Conservation (phyloP, 2,329 filamentous ascomycete species). For the Furcasterigmium sp. region DNA sequence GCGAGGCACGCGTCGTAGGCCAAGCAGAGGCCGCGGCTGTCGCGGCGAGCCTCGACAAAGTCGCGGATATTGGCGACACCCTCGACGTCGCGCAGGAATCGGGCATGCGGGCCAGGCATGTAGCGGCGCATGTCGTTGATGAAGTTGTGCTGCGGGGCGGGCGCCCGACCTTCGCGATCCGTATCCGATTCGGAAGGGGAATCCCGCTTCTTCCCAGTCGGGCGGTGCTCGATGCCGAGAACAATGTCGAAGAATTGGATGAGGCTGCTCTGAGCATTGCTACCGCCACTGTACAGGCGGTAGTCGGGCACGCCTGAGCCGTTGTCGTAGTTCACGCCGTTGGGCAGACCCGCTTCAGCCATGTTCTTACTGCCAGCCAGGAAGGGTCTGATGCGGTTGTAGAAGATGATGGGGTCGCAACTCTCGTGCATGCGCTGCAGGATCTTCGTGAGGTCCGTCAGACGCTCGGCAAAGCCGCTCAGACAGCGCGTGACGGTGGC, state of each 20-base stretch:
- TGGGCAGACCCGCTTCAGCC: conserved; percentile 84
- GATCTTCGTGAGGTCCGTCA: conserved; percentile 77
- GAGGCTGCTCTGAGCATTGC: conserved; percentile 93
- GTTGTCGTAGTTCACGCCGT: conserved; percentile 83
- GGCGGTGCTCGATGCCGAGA: conserved; percentile 82
- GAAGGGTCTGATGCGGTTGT: conserved; percentile 92
- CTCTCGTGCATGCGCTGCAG: conserved; percentile 90
- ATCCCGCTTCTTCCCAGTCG: conserved; percentile 68
- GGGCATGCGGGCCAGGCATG: conserved; percentile 90
- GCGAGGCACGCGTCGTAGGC: conserved; percentile 88
- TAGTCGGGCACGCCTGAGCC: conserved; percentile 64
- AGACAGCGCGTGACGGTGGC: conserved; percentile 71
- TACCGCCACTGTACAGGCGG: conserved; percentile 85
- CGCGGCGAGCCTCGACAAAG: conserved; percentile 62
- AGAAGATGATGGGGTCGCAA: conserved; percentile 92
- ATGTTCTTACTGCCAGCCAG: conserved; percentile 97
- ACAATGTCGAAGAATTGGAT: conserved; percentile 97
- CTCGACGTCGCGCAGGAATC: conserved; percentile 78
- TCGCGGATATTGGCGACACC: conserved; percentile 80
- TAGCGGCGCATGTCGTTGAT: conserved; percentile 95
- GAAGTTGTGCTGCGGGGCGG: conserved; percentile 66
- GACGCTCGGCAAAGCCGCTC: conserved; percentile 75
- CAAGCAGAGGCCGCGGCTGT: conserved; percentile 62
- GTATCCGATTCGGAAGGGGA: conserved; percentile 28
- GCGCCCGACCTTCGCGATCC: conserved; percentile 37